Percentiles rank a stretch among this genome's conserved stretches.
Conservation (phyloP, 495 filamentous ascomycete species). For the Aspergillus steynii region DNA sequence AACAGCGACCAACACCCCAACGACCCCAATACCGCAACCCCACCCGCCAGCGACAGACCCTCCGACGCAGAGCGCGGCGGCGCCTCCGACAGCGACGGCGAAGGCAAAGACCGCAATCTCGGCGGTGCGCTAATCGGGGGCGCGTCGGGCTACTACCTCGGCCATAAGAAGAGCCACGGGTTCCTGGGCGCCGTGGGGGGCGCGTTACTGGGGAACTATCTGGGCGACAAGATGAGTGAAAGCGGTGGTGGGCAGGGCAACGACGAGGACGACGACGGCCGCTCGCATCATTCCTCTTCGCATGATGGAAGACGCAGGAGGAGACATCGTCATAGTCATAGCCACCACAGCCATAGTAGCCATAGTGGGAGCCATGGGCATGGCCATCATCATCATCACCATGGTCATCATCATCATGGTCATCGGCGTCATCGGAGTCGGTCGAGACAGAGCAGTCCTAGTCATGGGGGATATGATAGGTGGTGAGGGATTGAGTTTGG, state of each 20-base stretch:
- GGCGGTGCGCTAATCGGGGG: slow-evolving; percentile 46
- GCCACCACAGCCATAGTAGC: slow-evolving; percentile 6
- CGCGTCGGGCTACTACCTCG: slow-evolving; percentile 46
- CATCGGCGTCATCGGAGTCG: slow-evolving; percentile 28
- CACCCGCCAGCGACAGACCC: not conserved
- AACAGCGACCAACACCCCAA: slow-evolving; percentile 5
- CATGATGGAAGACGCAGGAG: not conserved
- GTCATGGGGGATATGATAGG: slow-evolving; percentile 1
- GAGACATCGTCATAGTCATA: slow-evolving; percentile 1
- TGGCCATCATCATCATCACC: slow-evolving; percentile 15
- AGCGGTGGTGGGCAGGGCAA: slow-evolving; percentile 6
- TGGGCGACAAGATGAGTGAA: slow-evolving; percentile 43
- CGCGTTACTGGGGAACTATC: slow-evolving; percentile 47
- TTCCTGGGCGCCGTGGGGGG: slow-evolving; percentile 51
- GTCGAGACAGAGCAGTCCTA: slow-evolving; percentile 21
- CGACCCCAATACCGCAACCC: not conserved
- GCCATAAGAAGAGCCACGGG: slow-evolving; percentile 49
- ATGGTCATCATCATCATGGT: slow-evolving; percentile 17
- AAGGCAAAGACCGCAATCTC: slow-evolving; percentile 37
- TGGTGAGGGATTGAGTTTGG: not conserved
- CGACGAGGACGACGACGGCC: not conserved
- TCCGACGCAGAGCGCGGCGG: slow-evolving; percentile 16
- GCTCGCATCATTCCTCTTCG: not conserved
- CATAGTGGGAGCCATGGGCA: slow-evolving; percentile 20
- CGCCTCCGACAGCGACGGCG: not conserved